Evolutionary conservation across 805 yeast species (phyloP), one percentile per base, ranked within the genome.

Genomic region (Kodamaea lidongshanica): DNA sequence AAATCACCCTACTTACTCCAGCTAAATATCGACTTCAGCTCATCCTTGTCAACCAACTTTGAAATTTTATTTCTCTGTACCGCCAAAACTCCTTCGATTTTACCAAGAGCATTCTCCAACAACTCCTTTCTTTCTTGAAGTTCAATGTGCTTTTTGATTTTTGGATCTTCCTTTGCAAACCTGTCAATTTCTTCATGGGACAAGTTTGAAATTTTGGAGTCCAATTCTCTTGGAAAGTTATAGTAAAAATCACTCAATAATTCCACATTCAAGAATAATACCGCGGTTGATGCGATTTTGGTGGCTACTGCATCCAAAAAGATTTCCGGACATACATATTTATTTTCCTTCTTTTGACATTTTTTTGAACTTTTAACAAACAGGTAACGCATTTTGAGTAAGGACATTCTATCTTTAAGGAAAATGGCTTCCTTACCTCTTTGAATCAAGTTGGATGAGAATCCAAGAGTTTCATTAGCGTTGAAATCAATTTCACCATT

Each of bases 81-180:
- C 24, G 85, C 83, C 54, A 78, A 67, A n/a, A 82, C 85, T 19
- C 79, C 76, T 39, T 89, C 96, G 33, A 92, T 87, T 61, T 84
- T 89, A 36, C 67, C 70, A 45, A 88, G 53, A 0, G 96, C 98
- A 28, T 82, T 59, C 42, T 86, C 94, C 31, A 94, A 67, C 33
- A 87, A 59, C 46, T 87, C 95, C 53, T 89, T 92, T 27, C 96
- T 74, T 55, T 86, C 89, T 54, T 92, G 99, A 39, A 94, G 59
- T 48, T 89, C 96, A 44, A 92, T 82, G 48, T 92, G 99, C 44
- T 80, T 72, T 52, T 81, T 81, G 34, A 94, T 75, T 57, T 79
- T 83, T 12, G 95, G 92, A 57, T 92, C 96, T 56, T 92, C 96
- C 45, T 86, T 85, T 0, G 98, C 98, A 60, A 89, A 85, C 37